Evolutionary conservation across 2,329 filamentous ascomycete species (phyloP), one percentile per base, ranked within the genome.

Genomic region (Fusarium torulosum): DNA sequence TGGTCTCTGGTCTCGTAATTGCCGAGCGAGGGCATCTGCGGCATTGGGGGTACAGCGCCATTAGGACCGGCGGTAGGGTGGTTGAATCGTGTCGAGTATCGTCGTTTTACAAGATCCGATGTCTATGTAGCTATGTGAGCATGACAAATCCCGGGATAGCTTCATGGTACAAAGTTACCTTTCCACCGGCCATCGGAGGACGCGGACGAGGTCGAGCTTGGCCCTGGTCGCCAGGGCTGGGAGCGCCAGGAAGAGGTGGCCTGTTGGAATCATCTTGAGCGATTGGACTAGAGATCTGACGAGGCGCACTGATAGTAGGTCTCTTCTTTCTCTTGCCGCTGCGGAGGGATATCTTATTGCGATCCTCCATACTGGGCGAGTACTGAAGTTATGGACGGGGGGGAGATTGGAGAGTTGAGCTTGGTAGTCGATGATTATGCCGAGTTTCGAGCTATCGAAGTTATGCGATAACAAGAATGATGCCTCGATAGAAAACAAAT

Each of bases 41-140:
- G 95, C 67, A 97, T 84, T 3, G 92, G 87, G 19, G 93, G 87
- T n/a, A 87, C 88, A 56, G 86, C 88, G 70, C 85, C 83, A 72
- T 90, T 87, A 75, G 89, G 91, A 72, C 92, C 89, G 61, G 88
- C 82, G 2, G 91, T 91, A 1, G 90, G 79, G 68, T 92, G 89
- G 73, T 94, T 95, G 78, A 97, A 97, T 63, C 95, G 90, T 41
- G 94, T 94, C 38, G 96, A 98, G 80, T 98, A 99, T 72, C 96
- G 86, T 72, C 94, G 88, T 82, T 98, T 98, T 60, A 99, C 94
- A 53, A 98, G 84, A 78, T 99, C 95, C 23, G 87, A 87, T 2
- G 88, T 90, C 87, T 89, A 77, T 6, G 41, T 23, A 50, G 25
- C 72, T 69, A 43, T 15, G 53, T 74, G 13, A 72, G 67, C 29